phyloP scores from a whole-genome alignment of 1,284 basidiomycete genomes.

The Pterulicium gracile region DNA sequence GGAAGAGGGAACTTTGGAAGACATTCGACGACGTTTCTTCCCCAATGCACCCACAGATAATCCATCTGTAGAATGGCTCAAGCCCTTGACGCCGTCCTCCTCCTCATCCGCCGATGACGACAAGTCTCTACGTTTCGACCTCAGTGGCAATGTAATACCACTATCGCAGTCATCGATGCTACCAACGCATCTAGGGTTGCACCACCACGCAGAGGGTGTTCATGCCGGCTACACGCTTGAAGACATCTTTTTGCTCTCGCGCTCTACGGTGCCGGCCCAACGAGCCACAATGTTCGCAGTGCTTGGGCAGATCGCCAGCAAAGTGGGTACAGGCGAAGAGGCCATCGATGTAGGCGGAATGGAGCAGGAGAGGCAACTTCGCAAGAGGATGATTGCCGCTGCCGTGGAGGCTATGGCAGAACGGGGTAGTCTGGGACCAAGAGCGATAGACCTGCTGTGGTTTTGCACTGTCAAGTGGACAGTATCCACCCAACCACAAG shows the following conservation, averaged over 20 bases:
- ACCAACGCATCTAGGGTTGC: conserved; percentile 78
- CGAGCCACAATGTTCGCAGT: conserved; percentile 75
- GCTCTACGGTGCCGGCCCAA: conserved; percentile 80
- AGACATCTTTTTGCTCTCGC: conserved; percentile 75
- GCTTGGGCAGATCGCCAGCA: conserved; percentile 24
- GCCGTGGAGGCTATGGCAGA: conserved; percentile 55
- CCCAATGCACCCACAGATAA: conserved; percentile 60
- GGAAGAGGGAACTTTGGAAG: conserved; percentile 70
- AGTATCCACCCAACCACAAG: background rate
- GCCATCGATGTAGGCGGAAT: background rate
- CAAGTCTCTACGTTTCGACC: conserved; percentile 52
- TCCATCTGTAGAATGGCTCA: conserved; percentile 72
- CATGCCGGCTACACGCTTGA: conserved; percentile 84
- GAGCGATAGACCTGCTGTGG: conserved; percentile 63
- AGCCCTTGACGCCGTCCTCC: conserved; percentile 18
- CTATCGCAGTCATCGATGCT: conserved; percentile 36
- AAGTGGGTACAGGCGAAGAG: background rate
- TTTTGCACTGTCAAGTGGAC: conserved; percentile 58
- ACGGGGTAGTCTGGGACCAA: conserved; percentile 54
- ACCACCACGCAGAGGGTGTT: conserved; percentile 78
- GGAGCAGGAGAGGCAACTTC: conserved; percentile 1
- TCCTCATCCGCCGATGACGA: conserved; percentile 13
- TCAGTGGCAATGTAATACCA: conserved; percentile 59
- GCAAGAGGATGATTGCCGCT: conserved; percentile 51
- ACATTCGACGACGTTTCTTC: conserved; percentile 80